Conservation (phyloP, 2,329 filamentous ascomycete genomes). For the Biscogniauxia mediterranea region DNA sequence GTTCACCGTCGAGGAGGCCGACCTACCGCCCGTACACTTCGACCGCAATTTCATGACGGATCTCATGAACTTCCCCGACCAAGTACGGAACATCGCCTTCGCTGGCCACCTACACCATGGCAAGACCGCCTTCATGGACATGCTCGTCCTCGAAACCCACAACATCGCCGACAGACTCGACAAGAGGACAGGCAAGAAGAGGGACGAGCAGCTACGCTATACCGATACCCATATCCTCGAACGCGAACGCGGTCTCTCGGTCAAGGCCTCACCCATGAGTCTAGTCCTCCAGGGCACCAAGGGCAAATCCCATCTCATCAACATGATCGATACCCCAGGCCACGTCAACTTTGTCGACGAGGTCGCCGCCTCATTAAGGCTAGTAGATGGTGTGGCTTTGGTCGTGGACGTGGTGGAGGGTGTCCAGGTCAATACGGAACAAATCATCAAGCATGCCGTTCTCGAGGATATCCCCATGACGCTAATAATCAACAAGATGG, state of each 20-base stretch:
- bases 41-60: constrained; percentile 92
- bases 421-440: constrained; percentile 97
- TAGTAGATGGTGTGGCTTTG: constrained; percentile 89
- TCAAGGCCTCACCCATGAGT: constrained; percentile 94
- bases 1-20: constrained; percentile 88
- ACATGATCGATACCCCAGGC: constrained; percentile 92
- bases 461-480: constrained; percentile 86
- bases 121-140: constrained; percentile 98
- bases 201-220: constrained; percentile 89
- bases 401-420: constrained; percentile 97
- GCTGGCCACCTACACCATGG: constrained; percentile 95
- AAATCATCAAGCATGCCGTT: constrained; percentile 94
- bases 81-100: constrained; percentile 88
- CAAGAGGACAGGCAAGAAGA: constrained; percentile 74
- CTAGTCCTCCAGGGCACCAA: constrained; percentile 83
- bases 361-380: constrained; percentile 79
- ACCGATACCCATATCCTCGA: constrained; percentile 91
- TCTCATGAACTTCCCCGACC: constrained; percentile 92
- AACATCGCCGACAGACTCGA: constrained; percentile 78
- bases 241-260: constrained; percentile 82
- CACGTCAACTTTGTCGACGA: constrained; percentile 99
- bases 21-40: constrained; percentile 85
- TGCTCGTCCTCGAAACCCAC: constrained; percentile 94
- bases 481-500: constrained; percentile 95
- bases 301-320: constrained; percentile 92